These are phyloP conservation scores for Jacaranda mimosifolia DNA, from an alignment of 257 asterid genomes.

Conservation along the genomic window DNA sequence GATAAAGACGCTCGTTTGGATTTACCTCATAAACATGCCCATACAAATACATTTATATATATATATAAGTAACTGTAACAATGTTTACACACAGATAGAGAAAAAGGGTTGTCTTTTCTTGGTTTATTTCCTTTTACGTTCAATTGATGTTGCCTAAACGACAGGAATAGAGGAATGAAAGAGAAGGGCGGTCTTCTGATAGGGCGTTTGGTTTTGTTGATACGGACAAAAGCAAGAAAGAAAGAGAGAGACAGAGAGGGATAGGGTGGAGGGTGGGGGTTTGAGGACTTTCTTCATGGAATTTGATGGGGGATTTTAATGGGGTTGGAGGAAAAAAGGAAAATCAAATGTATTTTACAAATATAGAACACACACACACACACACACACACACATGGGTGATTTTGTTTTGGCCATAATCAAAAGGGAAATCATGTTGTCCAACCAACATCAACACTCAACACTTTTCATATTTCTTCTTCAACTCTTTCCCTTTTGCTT, in stretches of 20 bases:
- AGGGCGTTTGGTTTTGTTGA: conserved; percentile 50
- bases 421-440: conserved; percentile 47
- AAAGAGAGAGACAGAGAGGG: conserved; percentile 23
- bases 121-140: conserved; percentile 43
- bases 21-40: conserved; percentile 32
- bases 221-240: conserved; percentile 33
- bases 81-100: conserved; percentile 30
- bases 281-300: not conserved
- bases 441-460: conserved; percentile 38
- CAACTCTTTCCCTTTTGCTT: not conserved
- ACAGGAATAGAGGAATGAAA: conserved; percentile 46
- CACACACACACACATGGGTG: not conserved
- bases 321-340: not conserved
- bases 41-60: conserved; percentile 10
- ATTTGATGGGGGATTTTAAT: conserved; percentile 19
- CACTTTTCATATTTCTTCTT: not conserved
- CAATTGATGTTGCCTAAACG: conserved; percentile 45
- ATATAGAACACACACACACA: not conserved
- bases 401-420: conserved; percentile 41
- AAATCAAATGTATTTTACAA: not conserved
- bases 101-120: conserved; percentile 29
- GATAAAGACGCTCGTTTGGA: conserved; percentile 31
- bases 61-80: conserved; percentile 14
- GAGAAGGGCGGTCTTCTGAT: conserved; percentile 36
- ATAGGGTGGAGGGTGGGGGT: too few species aligned